phyloP scores from a whole-genome alignment of 352 stramenopile genomes.

The Globisporangium alternatum region DNA sequence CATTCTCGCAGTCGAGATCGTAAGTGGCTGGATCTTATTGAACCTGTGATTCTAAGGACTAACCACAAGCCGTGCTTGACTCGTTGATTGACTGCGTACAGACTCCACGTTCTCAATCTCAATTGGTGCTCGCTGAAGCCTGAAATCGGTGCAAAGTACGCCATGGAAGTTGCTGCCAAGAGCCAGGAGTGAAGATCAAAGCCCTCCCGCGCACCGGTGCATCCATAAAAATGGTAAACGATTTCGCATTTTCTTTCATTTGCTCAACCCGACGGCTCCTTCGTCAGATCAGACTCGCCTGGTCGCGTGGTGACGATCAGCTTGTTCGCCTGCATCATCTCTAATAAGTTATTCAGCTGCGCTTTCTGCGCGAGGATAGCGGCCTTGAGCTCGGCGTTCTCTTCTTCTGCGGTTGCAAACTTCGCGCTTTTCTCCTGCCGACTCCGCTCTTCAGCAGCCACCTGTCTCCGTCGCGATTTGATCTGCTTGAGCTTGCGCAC shows the following conservation, averaged over 20 bases:
- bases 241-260: neutral
- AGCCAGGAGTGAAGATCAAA: neutral
- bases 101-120: slow-evolving; percentile 31
- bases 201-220: neutral
- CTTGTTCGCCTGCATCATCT: slow-evolving; percentile 9
- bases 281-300: neutral
- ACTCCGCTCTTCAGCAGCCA: neutral
- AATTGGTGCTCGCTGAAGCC: slow-evolving; percentile 29
- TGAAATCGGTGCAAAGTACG: slow-evolving; percentile 20
- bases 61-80: neutral
- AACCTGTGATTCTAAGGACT: neutral
- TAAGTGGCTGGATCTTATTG: slow-evolving; percentile 17
- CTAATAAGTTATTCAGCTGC: slow-evolving; percentile 16
- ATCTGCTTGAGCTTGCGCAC: slow-evolving; percentile 16
- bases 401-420: neutral
- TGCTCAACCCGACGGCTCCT: neutral
- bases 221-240: neutral
- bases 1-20: slow-evolving; percentile 27
- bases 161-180: slow-evolving; percentile 2
- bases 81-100: slow-evolving; percentile 8
- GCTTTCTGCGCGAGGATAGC: slow-evolving; percentile 15
- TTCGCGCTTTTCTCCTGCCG: neutral
- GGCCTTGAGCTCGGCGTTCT: slow-evolving; percentile 18
- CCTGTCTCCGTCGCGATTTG: neutral
- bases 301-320: slow-evolving; percentile 1